Evolutionary conservation across 345 rosid genomes (phyloP).

Genomic region (Sonneratia alba): DNA sequence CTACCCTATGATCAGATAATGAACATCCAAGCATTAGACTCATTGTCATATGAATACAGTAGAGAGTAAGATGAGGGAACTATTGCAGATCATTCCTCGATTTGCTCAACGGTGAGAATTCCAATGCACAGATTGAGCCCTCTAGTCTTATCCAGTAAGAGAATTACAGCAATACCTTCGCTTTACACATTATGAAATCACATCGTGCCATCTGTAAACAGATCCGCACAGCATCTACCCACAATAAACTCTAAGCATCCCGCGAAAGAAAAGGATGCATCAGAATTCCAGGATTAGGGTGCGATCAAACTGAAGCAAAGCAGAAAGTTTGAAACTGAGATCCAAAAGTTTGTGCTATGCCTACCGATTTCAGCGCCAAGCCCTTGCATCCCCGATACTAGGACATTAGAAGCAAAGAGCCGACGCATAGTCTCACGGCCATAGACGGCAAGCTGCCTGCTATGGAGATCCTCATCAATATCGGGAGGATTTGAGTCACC

Average conservation of each 20-base stretch:
- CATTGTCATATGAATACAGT: neutral
- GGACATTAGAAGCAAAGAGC: slow-evolving; percentile 82
- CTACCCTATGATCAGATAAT: neutral
- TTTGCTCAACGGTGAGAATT: neutral
- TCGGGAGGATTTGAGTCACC: slow-evolving; percentile 62
- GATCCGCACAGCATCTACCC: neutral
- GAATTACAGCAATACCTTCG: neutral
- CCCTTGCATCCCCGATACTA: slow-evolving; percentile 87
- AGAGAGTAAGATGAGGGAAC: neutral
- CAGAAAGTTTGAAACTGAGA: neutral
- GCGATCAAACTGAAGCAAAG: neutral
- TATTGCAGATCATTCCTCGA: neutral
- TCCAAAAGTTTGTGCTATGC: neutral
- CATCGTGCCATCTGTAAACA: neutral
- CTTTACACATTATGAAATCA: neutral
- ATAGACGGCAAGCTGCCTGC: slow-evolving; percentile 98
- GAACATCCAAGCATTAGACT: neutral
- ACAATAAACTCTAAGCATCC: neutral
- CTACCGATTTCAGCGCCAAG: slow-evolving; percentile 97
- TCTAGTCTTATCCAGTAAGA: neutral
- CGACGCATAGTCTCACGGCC: slow-evolving; percentile 98
- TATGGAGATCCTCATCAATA: slow-evolving; percentile 97
- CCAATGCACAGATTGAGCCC: neutral
- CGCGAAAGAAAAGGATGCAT: neutral
- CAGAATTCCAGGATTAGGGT: neutral